Evolutionary conservation across 441 rosid species (phyloP).

Genomic region (Gossypium trilobum): DNA sequence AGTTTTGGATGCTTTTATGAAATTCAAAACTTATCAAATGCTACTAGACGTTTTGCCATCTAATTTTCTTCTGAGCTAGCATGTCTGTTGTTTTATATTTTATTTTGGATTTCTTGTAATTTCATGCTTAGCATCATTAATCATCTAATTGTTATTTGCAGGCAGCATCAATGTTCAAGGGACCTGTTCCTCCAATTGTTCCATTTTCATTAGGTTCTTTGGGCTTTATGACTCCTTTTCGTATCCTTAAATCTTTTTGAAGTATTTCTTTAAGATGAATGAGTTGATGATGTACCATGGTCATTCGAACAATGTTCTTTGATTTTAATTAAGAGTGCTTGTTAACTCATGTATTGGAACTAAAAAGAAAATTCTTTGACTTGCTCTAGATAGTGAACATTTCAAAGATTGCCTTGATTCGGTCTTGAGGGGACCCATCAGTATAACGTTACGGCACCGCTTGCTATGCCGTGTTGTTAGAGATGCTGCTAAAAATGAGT

Average conservation of each 20-base stretch:
- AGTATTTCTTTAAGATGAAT: neutral
- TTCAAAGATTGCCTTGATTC: conserved; percentile 76
- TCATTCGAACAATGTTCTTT: neutral
- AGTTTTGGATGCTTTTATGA: neutral
- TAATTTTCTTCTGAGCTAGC: neutral
- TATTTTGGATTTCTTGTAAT: conserved; percentile 10
- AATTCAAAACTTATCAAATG: neutral
- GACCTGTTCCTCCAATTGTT: conserved; percentile 93
- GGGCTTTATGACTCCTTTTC: conserved; percentile 79
- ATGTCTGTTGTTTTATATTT: neutral
- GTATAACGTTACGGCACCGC: conserved; percentile 83
- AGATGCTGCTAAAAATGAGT: conserved; percentile 68
- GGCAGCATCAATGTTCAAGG: conserved; percentile 95
- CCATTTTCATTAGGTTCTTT: conserved; percentile 92
- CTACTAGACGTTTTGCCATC: neutral
- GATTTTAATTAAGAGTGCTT: conserved; percentile 19
- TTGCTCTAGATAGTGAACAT: conserved; percentile 61
- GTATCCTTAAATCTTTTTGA: conserved; percentile 38
- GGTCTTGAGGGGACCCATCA: conserved; percentile 72
- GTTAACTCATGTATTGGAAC: conserved; percentile 13
- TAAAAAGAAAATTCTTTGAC: conserved; percentile 36
- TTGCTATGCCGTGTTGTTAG: conserved; percentile 73
- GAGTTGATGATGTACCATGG: neutral
- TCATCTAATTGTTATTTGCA: conserved; percentile 29
- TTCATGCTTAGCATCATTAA: conserved; percentile 11